Conservation (phyloP, 2,329 filamentous ascomycete species). For the Verticillium dahliae region DNA sequence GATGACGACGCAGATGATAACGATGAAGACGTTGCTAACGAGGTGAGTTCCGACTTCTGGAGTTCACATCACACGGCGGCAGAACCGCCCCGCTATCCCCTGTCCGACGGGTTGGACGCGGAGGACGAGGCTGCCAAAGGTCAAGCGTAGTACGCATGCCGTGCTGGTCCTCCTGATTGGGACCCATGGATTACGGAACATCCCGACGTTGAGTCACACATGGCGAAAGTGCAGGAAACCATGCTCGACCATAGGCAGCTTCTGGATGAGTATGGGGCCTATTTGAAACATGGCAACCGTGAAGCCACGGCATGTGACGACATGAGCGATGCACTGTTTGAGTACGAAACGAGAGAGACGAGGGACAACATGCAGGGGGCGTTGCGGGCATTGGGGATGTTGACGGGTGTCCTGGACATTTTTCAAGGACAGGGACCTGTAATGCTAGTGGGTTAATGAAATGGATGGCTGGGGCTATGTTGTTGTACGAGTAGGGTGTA, state of each 20-base stretch:
- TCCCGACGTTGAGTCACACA: background rate
- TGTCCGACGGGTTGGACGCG: background rate
- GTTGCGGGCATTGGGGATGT: background rate
- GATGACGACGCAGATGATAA: conserved; percentile 89
- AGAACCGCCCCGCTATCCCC: background rate
- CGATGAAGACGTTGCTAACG: conserved; percentile 65
- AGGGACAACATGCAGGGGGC: background rate
- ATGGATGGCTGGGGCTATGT: background rate
- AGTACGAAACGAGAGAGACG: background rate
- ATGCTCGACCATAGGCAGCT: background rate
- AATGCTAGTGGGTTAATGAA: background rate
- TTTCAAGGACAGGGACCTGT: background rate
- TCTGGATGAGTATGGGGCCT: background rate
- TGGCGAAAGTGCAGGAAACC: background rate
- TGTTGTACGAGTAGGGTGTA: background rate
- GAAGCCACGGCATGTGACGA: background rate
- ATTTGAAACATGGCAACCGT: background rate
- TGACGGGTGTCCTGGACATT: background rate
- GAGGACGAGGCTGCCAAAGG: background rate
- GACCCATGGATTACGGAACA: background rate
- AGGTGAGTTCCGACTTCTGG: conserved; percentile 42
- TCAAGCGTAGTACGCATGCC: conserved; percentile 10
- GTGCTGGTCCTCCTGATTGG: background rate
- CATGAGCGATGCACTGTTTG: background rate
- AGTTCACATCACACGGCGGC: background rate